phyloP scores from a whole-genome alignment of 2,329 filamentous ascomycete genomes.

The Trichoderma polysporum region DNA sequence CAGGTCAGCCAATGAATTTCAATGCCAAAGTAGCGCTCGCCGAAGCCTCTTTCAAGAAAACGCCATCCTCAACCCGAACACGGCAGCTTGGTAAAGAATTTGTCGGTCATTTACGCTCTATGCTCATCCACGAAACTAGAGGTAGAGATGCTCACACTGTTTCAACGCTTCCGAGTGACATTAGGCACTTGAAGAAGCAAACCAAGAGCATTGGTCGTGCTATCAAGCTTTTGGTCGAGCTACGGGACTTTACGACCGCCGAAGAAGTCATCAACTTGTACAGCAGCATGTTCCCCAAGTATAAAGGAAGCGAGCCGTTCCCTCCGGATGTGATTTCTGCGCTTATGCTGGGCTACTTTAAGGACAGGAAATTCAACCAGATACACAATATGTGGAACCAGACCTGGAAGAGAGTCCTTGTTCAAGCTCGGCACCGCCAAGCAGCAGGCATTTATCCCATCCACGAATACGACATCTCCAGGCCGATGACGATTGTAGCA shows the following conservation, averaged over 20 bases:
- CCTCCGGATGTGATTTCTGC: slow-evolving; percentile 59
- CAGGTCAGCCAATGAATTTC: slow-evolving; percentile 44
- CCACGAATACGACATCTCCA: slow-evolving; percentile 54
- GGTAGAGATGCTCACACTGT: not conserved
- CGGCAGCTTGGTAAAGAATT: slow-evolving; percentile 32
- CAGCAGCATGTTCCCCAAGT: slow-evolving; percentile 40
- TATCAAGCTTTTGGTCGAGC: slow-evolving; percentile 36
- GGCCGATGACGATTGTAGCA: slow-evolving; percentile 51
- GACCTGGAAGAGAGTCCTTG: slow-evolving; percentile 53
- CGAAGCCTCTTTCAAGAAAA: slow-evolving; percentile 36
- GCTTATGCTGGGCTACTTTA: slow-evolving; percentile 66
- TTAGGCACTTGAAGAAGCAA: slow-evolving; percentile 30
- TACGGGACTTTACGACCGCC: slow-evolving; percentile 52
- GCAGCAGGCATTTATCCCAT: slow-evolving; percentile 41
- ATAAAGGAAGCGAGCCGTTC: slow-evolving; percentile 36
- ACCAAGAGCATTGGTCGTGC: slow-evolving; percentile 35
- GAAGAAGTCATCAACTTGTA: slow-evolving; percentile 58
- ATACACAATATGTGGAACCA: slow-evolving; percentile 68
- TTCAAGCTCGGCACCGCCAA: slow-evolving; percentile 30
- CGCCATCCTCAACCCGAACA: slow-evolving; percentile 29
- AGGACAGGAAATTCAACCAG: slow-evolving; percentile 55
- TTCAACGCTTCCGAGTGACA: slow-evolving; percentile 22
- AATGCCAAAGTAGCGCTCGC: slow-evolving; percentile 45
- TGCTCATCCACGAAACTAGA: slow-evolving; percentile 14
- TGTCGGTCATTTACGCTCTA: slow-evolving; percentile 30